Evolutionary conservation across 495 filamentous ascomycete species (phyloP).

Genomic region (Hypoxylon cercidicola): DNA sequence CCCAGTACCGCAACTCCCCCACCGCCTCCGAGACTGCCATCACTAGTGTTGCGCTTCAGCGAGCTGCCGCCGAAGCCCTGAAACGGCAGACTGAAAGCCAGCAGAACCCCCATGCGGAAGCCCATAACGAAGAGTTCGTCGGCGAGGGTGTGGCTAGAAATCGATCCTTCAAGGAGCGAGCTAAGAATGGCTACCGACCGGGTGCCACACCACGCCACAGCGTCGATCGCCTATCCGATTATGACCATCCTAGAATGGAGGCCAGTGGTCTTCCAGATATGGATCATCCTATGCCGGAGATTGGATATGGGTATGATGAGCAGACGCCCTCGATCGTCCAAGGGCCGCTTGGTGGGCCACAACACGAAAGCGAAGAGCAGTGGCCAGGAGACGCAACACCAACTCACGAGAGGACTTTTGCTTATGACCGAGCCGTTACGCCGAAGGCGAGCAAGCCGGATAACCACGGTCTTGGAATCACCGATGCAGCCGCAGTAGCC

Average conservation of each 20-base stretch:
- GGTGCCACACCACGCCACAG: slow-evolving; percentile 81
- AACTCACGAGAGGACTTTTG: slow-evolving; percentile 46
- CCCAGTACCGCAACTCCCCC: slow-evolving; percentile 53
- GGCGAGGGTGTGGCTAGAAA: slow-evolving; percentile 56
- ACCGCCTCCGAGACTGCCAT: slow-evolving; percentile 63
- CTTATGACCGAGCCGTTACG: slow-evolving; percentile 53
- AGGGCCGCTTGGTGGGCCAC: slow-evolving; percentile 45
- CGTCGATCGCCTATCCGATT: slow-evolving; percentile 70
- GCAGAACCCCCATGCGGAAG: slow-evolving; percentile 34
- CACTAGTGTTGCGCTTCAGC: slow-evolving; percentile 60
- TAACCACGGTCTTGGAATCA: slow-evolving; percentile 44
- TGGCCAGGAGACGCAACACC: slow-evolving; percentile 56
- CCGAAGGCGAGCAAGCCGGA: slow-evolving; percentile 46
- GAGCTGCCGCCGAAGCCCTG: slow-evolving; percentile 60
- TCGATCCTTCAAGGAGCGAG: slow-evolving; percentile 67
- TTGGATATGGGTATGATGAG: slow-evolving; percentile 69
- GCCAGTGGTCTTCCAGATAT: slow-evolving; percentile 71
- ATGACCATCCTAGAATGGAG: slow-evolving; percentile 66
- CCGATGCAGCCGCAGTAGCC: slow-evolving; percentile 55
- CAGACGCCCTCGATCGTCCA: slow-evolving; percentile 51
- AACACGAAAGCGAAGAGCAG: slow-evolving; percentile 44
- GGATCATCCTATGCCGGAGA: slow-evolving; percentile 73
- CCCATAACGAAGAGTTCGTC: slow-evolving; percentile 36
- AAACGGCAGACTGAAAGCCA: slow-evolving; percentile 49
- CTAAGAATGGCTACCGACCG: slow-evolving; percentile 57